Percentiles rank a stretch among this genome's conserved stretches.
These are phyloP conservation scores for Hypoxylon sp. DNA, from an alignment of 2,329 filamentous ascomycete species.

Conservation along the genomic window DNA sequence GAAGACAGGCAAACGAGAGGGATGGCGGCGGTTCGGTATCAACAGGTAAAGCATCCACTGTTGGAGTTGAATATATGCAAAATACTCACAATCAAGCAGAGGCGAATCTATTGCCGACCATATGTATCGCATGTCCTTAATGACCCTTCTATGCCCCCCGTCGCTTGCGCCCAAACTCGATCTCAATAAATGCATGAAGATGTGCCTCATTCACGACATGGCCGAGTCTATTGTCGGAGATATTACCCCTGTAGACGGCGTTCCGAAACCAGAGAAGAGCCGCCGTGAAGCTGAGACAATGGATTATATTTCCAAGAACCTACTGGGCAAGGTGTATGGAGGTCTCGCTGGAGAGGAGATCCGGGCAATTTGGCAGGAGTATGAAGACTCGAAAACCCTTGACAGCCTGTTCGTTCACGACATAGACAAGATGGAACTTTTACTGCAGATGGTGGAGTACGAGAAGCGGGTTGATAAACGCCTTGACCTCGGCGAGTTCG, in stretches of 20 bases:
- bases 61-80: not conserved
- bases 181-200: slow-evolving; percentile 87
- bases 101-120: slow-evolving; percentile 97
- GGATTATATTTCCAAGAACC: slow-evolving; percentile 83
- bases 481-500: slow-evolving; percentile 88
- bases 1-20: slow-evolving; percentile 96
- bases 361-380: slow-evolving; percentile 90
- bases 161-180: slow-evolving; percentile 80
- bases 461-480: slow-evolving; percentile 78
- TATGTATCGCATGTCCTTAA: slow-evolving; percentile 99
- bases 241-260: slow-evolving; percentile 92
- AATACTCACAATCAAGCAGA: slow-evolving; percentile 55
- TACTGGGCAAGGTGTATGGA: slow-evolving; percentile 83
- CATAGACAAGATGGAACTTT: slow-evolving; percentile 95
- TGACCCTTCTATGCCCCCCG: slow-evolving; percentile 91
- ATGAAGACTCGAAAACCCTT: slow-evolving; percentile 86
- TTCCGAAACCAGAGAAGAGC: slow-evolving; percentile 89
- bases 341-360: slow-evolving; percentile 79
- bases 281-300: slow-evolving; percentile 90
- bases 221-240: slow-evolving; percentile 95
- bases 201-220: slow-evolving; percentile 98
- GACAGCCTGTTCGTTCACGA: slow-evolving; percentile 95
- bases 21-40: slow-evolving; percentile 92
- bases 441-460: slow-evolving; percentile 97
- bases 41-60: slow-evolving; percentile 58